Base-by-base conservation (phyloP, 371 early-diverging fungal species). In the Actinomortierella ambigua region DNA sequence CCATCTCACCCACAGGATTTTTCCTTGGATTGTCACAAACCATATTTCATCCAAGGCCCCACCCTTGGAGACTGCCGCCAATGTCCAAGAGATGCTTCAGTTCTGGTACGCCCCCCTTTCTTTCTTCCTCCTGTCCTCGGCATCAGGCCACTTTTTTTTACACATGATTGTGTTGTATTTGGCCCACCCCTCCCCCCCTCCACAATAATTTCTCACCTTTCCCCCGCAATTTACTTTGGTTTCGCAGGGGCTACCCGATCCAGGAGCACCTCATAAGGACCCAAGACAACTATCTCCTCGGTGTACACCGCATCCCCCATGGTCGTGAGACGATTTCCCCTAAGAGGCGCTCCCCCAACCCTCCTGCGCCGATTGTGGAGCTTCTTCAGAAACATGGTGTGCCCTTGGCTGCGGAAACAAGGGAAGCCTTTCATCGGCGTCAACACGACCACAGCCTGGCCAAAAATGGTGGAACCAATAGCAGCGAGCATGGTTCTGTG, bases 201-300 rank as follows among this genome's bases (percentile, higher is more conserved):
- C 24, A 34, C 50, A 46, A 23, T 57, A 39, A 57, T 51, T 27
- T 51, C 64, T 27, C 20, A 51, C 58, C 20, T 17, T 40, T 53
- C 77, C 77, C 77, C 62, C 69, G 57, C 59, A 73, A 5, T 27
- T 9, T 11, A 24, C 26, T 24, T 64, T 20, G 20, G 48, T 7
- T 48, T 4, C 26, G 13, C 55, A 89, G 91, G 90, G 83, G 85
- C 23, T 96, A 93, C 67, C 86, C 87, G 3, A 83, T 86, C 55
- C 91, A 97, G 55, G 90, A 94, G 55, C 95, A 96, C 71, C 68
- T 95, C 28, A 93, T 92, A 5, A 84, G 84, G n/a, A 96, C 96
- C 3, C 79, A 79, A 56, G 98, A 97, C 62, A 93, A 93, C 23
- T 97, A 92, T 75, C 77, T 96, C 0, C 79, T 97, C n/a, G 90